Conservation (phyloP, 345 rosid genomes). For the Dipteronia dyeriana region DNA sequence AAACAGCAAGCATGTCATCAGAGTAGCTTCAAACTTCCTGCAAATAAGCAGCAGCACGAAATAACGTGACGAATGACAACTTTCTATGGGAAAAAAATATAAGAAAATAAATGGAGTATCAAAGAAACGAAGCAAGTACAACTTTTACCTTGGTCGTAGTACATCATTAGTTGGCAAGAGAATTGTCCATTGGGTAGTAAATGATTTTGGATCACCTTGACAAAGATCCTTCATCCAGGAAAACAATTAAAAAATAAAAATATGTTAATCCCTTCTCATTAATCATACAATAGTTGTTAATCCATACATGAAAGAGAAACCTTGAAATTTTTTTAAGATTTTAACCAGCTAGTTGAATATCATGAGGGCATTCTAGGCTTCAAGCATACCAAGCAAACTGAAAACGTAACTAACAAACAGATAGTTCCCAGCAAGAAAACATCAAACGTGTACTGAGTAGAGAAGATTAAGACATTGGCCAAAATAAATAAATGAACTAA, state of each 20-base stretch:
- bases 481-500: not conserved
- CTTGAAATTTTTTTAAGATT: not conserved
- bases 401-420: conserved; percentile 4
- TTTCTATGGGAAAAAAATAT: conserved; percentile 1
- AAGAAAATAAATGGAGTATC: conserved; percentile 8
- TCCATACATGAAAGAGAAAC: not conserved
- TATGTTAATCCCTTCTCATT: not conserved
- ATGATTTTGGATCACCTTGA: conserved; percentile 85
- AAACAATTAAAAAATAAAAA: not conserved
- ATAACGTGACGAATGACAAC: conserved; percentile 17
- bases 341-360: not conserved
- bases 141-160: conserved; percentile 64
- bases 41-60: conserved; percentile 29
- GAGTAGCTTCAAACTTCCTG: conserved; percentile 82
- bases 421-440: not conserved
- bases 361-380: not conserved
- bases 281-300: conserved; percentile 4
- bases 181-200: conserved; percentile 82
- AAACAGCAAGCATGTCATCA: conserved; percentile 81
- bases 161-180: conserved; percentile 86
- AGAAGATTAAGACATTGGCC: not conserved
- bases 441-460: not conserved
- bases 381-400: not conserved
- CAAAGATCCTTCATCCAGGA: conserved; percentile 71
- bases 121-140: conserved; percentile 14